Base-by-base conservation (phyloP, 805 yeast genomes). In the Pichia californica region DNA sequence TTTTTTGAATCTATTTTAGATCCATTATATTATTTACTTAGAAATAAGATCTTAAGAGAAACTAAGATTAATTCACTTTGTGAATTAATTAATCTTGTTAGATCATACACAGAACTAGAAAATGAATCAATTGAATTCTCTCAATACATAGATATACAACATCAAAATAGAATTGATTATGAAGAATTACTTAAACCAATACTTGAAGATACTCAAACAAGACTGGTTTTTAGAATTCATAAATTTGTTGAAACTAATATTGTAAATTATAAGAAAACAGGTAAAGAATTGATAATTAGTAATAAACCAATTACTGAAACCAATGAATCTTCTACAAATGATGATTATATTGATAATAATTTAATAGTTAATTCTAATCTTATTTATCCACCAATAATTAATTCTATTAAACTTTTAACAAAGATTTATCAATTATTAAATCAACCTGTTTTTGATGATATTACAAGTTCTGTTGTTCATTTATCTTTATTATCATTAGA, bases 401-500 rank as follows among this genome's bases (percentile, higher is more conserved):
- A 76, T 43, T 81, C 95, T 0, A 64, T 88, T 34, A 73, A 81
- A 1, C 63, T 91, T 6, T 65, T 89, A 26, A 80, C 88, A 28
- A 83, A 79, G 57, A 82, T 89, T 19, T 86, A 87, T 57, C 94
- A 86, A 54, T 67, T 88, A 53, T 75, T 91, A 30, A 81, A 82
- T 51, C 79, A 89, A 2, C 66, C 73, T 11, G 84, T 88, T 2
- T 91, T 89, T 64, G 95, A 88, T 58, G 95, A 87, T 56, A 64
- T 89, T 50, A 95, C 96, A 0, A 95, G 88, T 59, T 78, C 83
- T 44, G 80, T 88, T 41, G 84, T 91, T 4, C 96, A 86, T 57
- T 74, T 83, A 35, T 81, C 93, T 53, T 74, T 88, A 30, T 55
- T 65, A 14, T 77, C 93, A 7, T 62, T 88, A 52, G 73, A 74